Base-by-base conservation (phyloP, 352 stramenopile species). In the Saprolegnia parasitica region DNA sequence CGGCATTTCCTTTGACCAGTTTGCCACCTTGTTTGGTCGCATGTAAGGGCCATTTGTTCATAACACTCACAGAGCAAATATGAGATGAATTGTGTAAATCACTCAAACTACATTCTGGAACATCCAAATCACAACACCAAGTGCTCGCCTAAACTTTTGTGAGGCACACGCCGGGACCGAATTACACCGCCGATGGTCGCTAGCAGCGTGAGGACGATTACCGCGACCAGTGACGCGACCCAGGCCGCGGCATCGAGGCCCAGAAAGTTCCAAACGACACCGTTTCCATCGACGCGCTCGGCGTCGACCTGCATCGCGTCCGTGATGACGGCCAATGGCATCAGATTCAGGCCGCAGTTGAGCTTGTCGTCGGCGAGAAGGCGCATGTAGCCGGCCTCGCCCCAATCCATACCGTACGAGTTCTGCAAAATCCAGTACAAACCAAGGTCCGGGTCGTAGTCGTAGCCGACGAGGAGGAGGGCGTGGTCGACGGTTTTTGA, bases 371-470 rank as follows among this genome's bases (percentile, higher is more conserved):
- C 86, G 39, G 80, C 81, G 40, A 77, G 75, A 42, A 93, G 74
- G 20, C 77, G 70, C 46, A 91, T 47, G 65, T 86, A 91, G 9
- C 86, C 81, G 45, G 84, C 80, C 37, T 91, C 81, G 13, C 85
- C 83, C 86, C 86, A 93, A n/a, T 79, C 79, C 18, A 72, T 68
- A 5, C 82, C 77, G 76, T 93, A 93, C 68, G 83, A 93, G 76
- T 93, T 93, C 68, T 93, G 91, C n/a, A 93, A 65, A 52, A 91
- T 82, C 86, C 86, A 91, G 52, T 88, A 93, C 40, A 88, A 71
- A 1, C 56, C 66, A 21, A 40, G 16, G 0, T 13, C 8, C 16
- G 61, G 40, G 3, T 57, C 45, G 18, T 37, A 72, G 39, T 77
- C 84, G 73, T 93, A 91, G 37, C 86, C 86, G 3, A 93, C 86